A percentile compares a stretch with the other conserved stretches of the same genome.
Conservation (phyloP, 805 yeast species). For the Candida vaughaniae region DNA sequence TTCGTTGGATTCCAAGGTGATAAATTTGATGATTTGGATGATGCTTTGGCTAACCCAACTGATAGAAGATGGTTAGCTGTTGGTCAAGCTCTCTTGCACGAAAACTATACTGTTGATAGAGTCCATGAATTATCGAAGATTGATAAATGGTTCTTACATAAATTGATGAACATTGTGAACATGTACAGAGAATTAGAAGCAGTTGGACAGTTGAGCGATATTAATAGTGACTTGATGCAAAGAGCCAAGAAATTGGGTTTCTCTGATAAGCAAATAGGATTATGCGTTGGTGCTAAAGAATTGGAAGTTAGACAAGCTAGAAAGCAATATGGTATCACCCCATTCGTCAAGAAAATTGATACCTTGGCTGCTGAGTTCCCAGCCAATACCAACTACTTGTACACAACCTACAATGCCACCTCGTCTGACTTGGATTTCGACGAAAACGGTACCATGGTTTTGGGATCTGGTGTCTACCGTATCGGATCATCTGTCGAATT, state of each 20-base stretch:
- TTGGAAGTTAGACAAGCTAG: conserved; percentile 79
- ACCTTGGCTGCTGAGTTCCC: conserved; percentile 99
- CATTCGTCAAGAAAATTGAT: conserved; percentile 95
- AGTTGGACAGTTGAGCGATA: conserved; percentile 50
- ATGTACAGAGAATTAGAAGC: conserved; percentile 80
- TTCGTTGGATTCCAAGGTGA: conserved; percentile 90
- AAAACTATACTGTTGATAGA: conserved; percentile 86
- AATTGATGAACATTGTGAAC: conserved; percentile 87
- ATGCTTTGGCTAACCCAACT: conserved; percentile 78
- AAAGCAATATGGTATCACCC: conserved; percentile 75
- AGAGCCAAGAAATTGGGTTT: conserved; percentile 93
- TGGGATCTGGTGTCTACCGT: conserved; percentile 99
- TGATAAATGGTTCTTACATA: conserved; percentile 94
- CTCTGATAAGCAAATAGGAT: conserved; percentile 89
- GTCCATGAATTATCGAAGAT: conserved; percentile 89
- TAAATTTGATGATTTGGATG: conserved; percentile 72
- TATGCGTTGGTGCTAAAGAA: conserved; percentile 71
- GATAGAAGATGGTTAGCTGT: conserved; percentile 98
- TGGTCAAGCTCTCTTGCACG: conserved; percentile 93
- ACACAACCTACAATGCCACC: conserved; percentile 93
- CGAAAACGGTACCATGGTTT: conserved; percentile 89
- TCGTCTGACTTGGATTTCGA: conserved; percentile 79
- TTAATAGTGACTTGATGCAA: conserved; percentile 67
- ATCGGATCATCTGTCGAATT: conserved; percentile 98
- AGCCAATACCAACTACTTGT: conserved; percentile 91